These are phyloP conservation scores for Dioszegia hungarica DNA, from an alignment of 768 basidiomycete genomes.

Conservation along the genomic window DNA sequence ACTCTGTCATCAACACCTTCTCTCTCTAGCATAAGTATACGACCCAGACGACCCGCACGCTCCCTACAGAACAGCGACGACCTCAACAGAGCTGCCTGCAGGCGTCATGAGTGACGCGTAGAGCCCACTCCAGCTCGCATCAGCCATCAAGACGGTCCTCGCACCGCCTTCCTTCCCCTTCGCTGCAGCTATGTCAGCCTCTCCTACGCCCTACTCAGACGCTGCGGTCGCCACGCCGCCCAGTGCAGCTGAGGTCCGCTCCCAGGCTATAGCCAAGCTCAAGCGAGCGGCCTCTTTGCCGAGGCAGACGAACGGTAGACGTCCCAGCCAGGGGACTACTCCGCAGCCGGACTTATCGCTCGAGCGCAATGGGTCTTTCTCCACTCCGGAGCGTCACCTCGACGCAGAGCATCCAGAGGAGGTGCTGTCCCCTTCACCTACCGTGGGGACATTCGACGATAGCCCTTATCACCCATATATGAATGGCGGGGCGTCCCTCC, in stretches of 20 bases:
- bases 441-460: conserved; percentile 11
- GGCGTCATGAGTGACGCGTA: too few relatives aligned
- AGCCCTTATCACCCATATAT: conserved; percentile 1
- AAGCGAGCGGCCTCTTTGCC: conserved; percentile 88
- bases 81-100: too few relatives aligned
- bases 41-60: too few relatives aligned
- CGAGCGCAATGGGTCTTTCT: neutral
- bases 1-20: too few relatives aligned
- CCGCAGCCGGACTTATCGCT: neutral
- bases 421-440: conserved; percentile 37
- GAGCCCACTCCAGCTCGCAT: too few relatives aligned
- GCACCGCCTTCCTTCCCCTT: too few relatives aligned
- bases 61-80: too few relatives aligned
- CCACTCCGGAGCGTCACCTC: neutral
- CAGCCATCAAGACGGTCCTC: too few relatives aligned
- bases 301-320: conserved; percentile 81
- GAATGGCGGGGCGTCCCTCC: conserved; percentile 11
- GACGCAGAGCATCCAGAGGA: conserved; percentile 17
- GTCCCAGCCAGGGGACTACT: conserved; percentile 53
- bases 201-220: conserved; percentile 68
- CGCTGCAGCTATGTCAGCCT: too few relatives aligned
- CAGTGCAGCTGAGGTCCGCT: conserved; percentile 70
- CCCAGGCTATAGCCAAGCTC: conserved; percentile 80
- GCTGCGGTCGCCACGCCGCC: conserved; percentile 62
- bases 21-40: too few relatives aligned